Conservation (phyloP, 352 stramenopile species). For the Phytopythium cucurbitacearum region DNA sequence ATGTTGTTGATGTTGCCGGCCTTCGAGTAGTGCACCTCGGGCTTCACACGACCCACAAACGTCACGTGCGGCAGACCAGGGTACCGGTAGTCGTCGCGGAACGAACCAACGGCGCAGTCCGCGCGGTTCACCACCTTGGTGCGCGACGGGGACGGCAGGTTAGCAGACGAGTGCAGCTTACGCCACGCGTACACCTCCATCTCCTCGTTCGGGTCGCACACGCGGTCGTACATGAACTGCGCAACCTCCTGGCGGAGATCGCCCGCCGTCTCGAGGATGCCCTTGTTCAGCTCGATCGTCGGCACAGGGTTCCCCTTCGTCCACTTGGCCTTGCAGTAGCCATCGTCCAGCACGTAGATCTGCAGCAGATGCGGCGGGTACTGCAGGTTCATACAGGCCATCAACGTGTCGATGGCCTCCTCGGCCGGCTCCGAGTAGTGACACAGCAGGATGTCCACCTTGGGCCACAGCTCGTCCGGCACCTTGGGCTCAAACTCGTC, state of each 20-base stretch:
- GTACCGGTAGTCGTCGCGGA: conserved; percentile 82
- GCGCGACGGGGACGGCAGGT: conserved; percentile 59
- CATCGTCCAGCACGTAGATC: conserved; percentile 82
- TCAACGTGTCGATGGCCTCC: conserved; percentile 81
- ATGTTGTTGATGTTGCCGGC: conserved; percentile 88
- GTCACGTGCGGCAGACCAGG: conserved; percentile 70
- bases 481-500: conserved; percentile 82
- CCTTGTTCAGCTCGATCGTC: conserved; percentile 77
- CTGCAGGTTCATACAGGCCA: conserved; percentile 86
- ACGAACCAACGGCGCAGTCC: conserved; percentile 73
- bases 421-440: conserved; percentile 86
- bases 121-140: conserved; percentile 62
- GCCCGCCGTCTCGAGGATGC: conserved; percentile 71
- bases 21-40: conserved; percentile 81
- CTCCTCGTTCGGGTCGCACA: conserved; percentile 80
- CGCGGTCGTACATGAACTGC: conserved; percentile 84
- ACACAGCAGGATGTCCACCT: conserved; percentile 78
- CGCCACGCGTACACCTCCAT: conserved; percentile 84
- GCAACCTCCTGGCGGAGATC: conserved; percentile 77
- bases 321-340: conserved; percentile 85
- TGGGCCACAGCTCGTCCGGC: conserved; percentile 79
- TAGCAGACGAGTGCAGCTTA: conserved; percentile 80
- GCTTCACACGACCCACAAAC: conserved; percentile 78
- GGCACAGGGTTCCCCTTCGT: conserved; percentile 66
- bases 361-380: conserved; percentile 83